Conservation (phyloP, 208 protist genomes). For the Leishmania martiniquensis region DNA sequence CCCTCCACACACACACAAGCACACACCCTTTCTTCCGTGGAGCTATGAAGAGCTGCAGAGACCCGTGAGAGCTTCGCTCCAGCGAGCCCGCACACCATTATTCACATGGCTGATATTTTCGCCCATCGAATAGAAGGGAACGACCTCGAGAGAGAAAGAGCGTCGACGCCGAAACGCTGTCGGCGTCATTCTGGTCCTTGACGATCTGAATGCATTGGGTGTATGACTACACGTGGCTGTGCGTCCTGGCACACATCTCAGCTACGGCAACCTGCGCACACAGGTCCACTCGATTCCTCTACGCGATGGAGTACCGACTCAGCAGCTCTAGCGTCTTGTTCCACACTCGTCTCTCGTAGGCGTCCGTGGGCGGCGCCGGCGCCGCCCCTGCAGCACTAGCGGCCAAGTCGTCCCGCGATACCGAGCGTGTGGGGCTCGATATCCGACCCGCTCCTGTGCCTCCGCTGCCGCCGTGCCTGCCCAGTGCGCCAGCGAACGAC, state of each 20-base stretch:
- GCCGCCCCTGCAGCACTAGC: not conserved
- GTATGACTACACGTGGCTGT: not conserved
- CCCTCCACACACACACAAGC: not conserved
- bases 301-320: conserved; percentile 35
- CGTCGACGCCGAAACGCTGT: not conserved
- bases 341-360: conserved; percentile 51
- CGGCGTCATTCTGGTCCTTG: not conserved
- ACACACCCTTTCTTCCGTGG: not conserved
- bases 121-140: not conserved
- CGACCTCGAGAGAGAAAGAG: not conserved
- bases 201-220: not conserved
- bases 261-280: not conserved
- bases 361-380: conserved; percentile 5
- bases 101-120: too few species aligned
- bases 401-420: not conserved
- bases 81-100: not conserved
- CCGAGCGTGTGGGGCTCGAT: not conserved
- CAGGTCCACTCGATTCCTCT: not conserved
- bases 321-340: conserved; percentile 54
- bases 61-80: not conserved
- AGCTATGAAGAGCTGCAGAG: not conserved
- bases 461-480: not conserved
- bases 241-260: not conserved
- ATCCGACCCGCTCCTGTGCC: not conserved
- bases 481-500: not conserved